Conservation (phyloP, 1,139 yeast species). For the Magnusiomyces ingens region DNA sequence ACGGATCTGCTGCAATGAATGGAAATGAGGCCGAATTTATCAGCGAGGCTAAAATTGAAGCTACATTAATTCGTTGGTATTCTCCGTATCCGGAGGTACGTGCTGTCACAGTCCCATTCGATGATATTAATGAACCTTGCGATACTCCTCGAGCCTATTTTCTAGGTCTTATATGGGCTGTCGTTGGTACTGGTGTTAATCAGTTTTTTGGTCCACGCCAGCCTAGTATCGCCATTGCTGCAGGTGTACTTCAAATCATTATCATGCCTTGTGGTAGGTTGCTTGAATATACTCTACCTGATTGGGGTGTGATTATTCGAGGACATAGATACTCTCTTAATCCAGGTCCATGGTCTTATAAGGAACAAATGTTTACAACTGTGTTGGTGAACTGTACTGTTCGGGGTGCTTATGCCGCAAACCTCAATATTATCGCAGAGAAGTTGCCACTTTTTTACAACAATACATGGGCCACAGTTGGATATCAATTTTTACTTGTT, state of each 20-base stretch:
- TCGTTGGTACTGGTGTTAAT: constrained; percentile 49
- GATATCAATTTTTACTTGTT: constrained; percentile 40
- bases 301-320: constrained; percentile 39
- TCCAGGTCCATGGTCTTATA: constrained; percentile 59
- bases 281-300: constrained; percentile 37
- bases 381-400: constrained; percentile 20
- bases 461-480: constrained; percentile 36
- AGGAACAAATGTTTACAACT: constrained; percentile 62
- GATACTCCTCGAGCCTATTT: constrained; percentile 50
- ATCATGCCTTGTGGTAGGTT: constrained; percentile 48
- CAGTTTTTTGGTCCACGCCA: constrained; percentile 50
- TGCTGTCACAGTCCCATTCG: constrained; percentile 41
- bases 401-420: constrained; percentile 31
- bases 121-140: constrained; percentile 38
- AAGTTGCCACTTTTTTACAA: constrained; percentile 33
- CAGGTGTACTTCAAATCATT: constrained; percentile 49
- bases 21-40: constrained; percentile 10
- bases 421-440: constrained; percentile 38
- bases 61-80: constrained; percentile 38
- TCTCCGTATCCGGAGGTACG: constrained; percentile 49
- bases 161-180: constrained; percentile 49
- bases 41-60: constrained; percentile 37
- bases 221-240: constrained; percentile 41
- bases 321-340: constrained; percentile 39
- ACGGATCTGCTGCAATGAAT: constrained; percentile 19